A percentile compares a stretch with the other conserved stretches of the same genome.
phyloP scores from a whole-genome alignment of 352 stramenopile species.

The Pythium sukuiense region DNA sequence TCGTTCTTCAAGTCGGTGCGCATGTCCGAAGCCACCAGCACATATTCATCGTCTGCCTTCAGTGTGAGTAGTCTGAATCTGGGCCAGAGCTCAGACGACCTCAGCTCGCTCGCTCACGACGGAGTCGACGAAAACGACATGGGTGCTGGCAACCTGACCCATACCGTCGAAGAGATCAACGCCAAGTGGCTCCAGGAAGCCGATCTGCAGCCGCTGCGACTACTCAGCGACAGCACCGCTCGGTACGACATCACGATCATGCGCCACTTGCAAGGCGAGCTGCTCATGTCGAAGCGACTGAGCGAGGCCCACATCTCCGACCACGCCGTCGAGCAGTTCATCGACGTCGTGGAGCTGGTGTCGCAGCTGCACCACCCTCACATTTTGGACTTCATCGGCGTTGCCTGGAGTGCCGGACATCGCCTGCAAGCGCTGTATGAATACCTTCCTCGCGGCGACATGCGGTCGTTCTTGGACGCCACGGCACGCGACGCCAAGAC shows the following conservation, averaged over 20 bases:
- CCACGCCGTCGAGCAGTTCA: constrained; percentile 30
- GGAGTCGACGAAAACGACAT: not conserved
- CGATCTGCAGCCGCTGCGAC: constrained; percentile 21
- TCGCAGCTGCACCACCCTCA: constrained; percentile 26
- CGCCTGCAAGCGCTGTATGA: constrained; percentile 26
- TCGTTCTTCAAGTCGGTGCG: constrained; percentile 16
- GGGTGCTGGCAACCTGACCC: not conserved
- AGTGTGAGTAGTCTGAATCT: constrained; percentile 21
- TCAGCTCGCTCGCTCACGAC: constrained; percentile 11
- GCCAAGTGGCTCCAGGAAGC: constrained; percentile 20
- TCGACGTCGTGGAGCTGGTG: constrained; percentile 31
- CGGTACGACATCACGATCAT: constrained; percentile 23
- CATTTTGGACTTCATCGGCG: constrained; percentile 31
- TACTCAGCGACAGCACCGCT: constrained; percentile 8
- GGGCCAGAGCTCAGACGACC: not conserved
- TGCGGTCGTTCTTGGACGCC: constrained; percentile 26
- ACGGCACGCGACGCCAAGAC: constrained; percentile 24
- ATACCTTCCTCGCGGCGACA: constrained; percentile 30
- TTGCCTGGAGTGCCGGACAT: constrained; percentile 17
- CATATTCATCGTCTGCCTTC: constrained; percentile 27
- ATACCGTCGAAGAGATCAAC: constrained; percentile 14
- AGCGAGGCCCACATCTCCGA: constrained; percentile 3
- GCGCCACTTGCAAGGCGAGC: constrained; percentile 14
- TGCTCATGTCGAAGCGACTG: constrained; percentile 28
- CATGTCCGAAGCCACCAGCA: constrained; percentile 15